Evolutionary conservation across 257 asterid genomes (phyloP).

Genomic region (Jasminum sambac): DNA sequence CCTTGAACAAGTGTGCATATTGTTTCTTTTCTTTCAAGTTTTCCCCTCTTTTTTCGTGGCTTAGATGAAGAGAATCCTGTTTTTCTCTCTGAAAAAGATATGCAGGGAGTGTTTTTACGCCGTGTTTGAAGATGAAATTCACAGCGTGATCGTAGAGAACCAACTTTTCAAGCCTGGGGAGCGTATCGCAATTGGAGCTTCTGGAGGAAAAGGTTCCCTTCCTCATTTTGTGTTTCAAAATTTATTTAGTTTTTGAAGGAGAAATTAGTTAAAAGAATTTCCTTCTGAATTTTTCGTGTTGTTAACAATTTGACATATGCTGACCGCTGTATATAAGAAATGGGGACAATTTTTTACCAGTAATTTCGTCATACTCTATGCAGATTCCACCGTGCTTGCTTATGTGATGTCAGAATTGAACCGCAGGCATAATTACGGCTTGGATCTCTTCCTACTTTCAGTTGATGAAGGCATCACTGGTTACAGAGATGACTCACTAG

Average conservation of each 20-base stretch:
- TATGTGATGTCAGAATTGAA: constrained; percentile 86
- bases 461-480: constrained; percentile 98
- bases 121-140: constrained; percentile 89
- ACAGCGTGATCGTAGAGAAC: constrained; percentile 72
- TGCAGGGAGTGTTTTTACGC: constrained; percentile 89
- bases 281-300: neutral
- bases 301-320: neutral
- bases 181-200: constrained; percentile 96
- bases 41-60: neutral
- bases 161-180: constrained; percentile 84
- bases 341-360: neutral
- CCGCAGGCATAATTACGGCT: constrained; percentile 76
- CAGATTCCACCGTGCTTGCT: constrained; percentile 98
- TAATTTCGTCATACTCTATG: constrained; percentile 12
- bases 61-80: neutral
- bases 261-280: constrained; percentile 7
- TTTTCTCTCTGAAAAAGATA: constrained; percentile 41
- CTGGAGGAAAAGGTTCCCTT: constrained; percentile 98
- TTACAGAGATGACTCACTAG: constrained; percentile 95
- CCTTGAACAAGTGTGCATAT: constrained; percentile 61
- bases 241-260: too few species aligned
- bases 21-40: neutral
- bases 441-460: constrained; percentile 91
- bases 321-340: too few species aligned
- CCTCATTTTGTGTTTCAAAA: neutral